These are phyloP conservation scores for Neocucurbitaria cava DNA, from an alignment of 2,329 filamentous ascomycete species.

Conservation along the genomic window DNA sequence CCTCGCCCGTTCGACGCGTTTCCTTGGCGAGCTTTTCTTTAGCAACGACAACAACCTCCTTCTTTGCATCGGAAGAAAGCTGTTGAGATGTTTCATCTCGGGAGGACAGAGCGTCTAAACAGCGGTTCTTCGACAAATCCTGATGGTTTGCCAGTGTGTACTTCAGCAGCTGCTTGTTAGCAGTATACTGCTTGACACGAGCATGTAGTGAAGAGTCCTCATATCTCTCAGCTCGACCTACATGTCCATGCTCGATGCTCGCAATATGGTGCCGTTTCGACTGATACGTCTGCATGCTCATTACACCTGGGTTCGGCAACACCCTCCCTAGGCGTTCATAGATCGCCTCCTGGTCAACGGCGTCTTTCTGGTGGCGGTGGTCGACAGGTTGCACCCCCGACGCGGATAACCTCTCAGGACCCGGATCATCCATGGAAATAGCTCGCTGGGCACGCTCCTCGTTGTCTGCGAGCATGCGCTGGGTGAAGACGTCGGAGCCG, in stretches of 20 bases:
- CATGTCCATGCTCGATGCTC: not conserved
- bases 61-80: not conserved
- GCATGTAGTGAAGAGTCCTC: not conserved
- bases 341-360: too few relatives aligned
- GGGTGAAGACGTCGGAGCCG: not conserved
- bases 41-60: too few relatives aligned
- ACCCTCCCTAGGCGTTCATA: not conserved
- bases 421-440: not conserved
- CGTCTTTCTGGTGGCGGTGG: too few relatives aligned
- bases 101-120: too few relatives aligned
- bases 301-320: not conserved
- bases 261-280: not conserved
- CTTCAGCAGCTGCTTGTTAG: not conserved
- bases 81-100: not conserved
- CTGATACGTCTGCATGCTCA: not conserved
- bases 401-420: too few relatives aligned
- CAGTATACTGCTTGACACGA: not conserved
- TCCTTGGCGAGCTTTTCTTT: not conserved
- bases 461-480: not conserved
- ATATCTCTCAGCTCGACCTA: not conserved
- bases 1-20: not conserved
- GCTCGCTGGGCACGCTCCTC: not conserved
- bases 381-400: not conserved
- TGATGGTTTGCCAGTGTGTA: not conserved
- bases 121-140: not conserved